These are phyloP conservation scores for Yarrowia bubula DNA, from an alignment of 805 yeast species.

Conservation along the genomic window DNA sequence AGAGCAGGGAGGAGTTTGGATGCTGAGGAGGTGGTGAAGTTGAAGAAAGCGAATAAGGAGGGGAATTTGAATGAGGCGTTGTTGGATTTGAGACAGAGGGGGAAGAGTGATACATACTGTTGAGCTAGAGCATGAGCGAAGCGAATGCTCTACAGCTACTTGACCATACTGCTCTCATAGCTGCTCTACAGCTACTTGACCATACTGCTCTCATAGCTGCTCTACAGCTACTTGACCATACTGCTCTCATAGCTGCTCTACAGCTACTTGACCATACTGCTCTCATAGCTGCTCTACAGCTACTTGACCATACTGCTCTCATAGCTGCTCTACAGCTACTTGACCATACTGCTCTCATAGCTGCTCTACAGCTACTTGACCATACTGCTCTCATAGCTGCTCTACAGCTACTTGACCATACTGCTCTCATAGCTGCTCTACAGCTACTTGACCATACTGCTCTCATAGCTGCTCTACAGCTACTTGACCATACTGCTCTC, in stretches of 20 bases:
- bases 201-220: too few species aligned
- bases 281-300: neutral
- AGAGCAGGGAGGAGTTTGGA: constrained; percentile 35
- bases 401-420: neutral
- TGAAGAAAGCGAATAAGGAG: constrained; percentile 34
- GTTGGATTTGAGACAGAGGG: constrained; percentile 37
- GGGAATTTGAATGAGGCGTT: constrained; percentile 44
- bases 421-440: neutral
- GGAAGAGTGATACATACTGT: constrained; percentile 38
- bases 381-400: too few species aligned
- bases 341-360: too few species aligned
- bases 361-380: neutral
- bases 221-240: neutral
- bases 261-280: too few species aligned
- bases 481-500: too few species aligned
- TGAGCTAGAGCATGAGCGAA: constrained; percentile 1
- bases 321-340: neutral
- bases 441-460: too few species aligned
- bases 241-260: neutral
- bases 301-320: too few species aligned
- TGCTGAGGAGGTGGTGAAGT: constrained; percentile 31
- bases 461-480: neutral
- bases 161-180: too few species aligned
- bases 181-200: neutral
- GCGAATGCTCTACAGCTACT: neutral